Evolutionary conservation across 306 rosid genomes (phyloP).

Genomic region (Alnus rubra): DNA sequence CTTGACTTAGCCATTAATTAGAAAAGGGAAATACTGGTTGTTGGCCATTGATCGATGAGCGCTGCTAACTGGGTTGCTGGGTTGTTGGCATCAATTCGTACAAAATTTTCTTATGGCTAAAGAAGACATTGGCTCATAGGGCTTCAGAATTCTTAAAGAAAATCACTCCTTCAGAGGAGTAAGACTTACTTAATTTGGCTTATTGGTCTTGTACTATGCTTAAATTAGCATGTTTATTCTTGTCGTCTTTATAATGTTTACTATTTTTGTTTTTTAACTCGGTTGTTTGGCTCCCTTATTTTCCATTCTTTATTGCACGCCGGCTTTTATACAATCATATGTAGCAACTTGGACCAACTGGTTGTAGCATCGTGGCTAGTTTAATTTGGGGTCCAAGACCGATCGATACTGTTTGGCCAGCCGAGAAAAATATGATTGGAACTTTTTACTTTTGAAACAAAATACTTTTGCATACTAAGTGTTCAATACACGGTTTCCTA

Average conservation of each 20-base stretch:
- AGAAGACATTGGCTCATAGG: no score
- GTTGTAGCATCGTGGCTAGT: background rate
- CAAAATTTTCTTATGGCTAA: no score
- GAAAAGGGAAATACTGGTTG: no score
- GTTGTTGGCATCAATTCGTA: no score
- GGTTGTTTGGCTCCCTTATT: no score
- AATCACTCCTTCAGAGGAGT: no score
- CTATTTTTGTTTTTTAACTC: background rate
- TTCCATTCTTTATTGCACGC: background rate
- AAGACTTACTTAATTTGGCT: no score
- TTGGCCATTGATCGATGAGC: no score
- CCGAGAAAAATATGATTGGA: background rate
- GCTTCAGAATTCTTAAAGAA: background rate
- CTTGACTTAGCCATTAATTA: no score
- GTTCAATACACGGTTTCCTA: background rate
- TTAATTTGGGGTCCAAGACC: no score
- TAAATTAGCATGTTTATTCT: background rate
- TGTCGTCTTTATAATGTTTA: background rate
- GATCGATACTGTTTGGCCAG: background rate
- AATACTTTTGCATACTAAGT: no score
- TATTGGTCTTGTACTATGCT: background rate
- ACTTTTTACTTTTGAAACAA: background rate
- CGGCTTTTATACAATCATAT: background rate
- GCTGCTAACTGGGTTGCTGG: no score
- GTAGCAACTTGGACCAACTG: background rate